Base-by-base conservation (phyloP, 2,329 filamentous ascomycete genomes). In the Colletotrichum higginsianum region DNA sequence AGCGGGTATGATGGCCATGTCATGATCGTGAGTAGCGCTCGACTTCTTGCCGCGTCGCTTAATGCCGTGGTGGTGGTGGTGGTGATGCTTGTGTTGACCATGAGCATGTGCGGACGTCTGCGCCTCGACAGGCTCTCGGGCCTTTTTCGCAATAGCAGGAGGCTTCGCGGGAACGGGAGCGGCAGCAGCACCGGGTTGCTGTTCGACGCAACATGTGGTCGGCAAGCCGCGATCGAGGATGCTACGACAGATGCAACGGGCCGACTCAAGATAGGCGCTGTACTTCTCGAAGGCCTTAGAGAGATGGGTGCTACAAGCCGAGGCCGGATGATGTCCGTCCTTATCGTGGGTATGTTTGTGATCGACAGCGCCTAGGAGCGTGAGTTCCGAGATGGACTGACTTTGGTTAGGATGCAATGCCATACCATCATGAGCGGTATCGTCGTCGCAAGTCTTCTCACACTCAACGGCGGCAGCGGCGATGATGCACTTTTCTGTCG, bases 211-310 rank as follows among this genome's bases (percentile, higher is more conserved):
- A 72, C 80, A 81, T 7, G 75, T 74, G 1, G 75, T 76, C 38
- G 77, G 56, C 66, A 77, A 55, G 38, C 78, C 77, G 56, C 71
- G 70, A 0, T 79, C 79, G 55, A 82, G 76, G 30, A 81, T 75
- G 61, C 74, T 78, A 46, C 79, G 80, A 73, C 81, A 82, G 71
- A 82, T 82, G 74, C 81, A 82, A 2, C 80, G 80, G n/a, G 79
- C 79, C 12, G 77, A 76, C 53, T 81, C 77, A n/a, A 82, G 77
- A 58, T 81, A 81, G 64, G 76, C 76, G 68, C 75, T 79, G 61
- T 82, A 82, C 55, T 79, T 77, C 21, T 80, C 77, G 55, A 82
- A 80, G 0, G 81, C 80, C 30, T 75, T 76, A 60, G 73, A 68
- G 1, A 82, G 75, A 60, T 82, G 81, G 42, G 76, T 76, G 47